phyloP scores from a whole-genome alignment of 169 alveolate genomes.

The Plasmodium ovale region DNA sequence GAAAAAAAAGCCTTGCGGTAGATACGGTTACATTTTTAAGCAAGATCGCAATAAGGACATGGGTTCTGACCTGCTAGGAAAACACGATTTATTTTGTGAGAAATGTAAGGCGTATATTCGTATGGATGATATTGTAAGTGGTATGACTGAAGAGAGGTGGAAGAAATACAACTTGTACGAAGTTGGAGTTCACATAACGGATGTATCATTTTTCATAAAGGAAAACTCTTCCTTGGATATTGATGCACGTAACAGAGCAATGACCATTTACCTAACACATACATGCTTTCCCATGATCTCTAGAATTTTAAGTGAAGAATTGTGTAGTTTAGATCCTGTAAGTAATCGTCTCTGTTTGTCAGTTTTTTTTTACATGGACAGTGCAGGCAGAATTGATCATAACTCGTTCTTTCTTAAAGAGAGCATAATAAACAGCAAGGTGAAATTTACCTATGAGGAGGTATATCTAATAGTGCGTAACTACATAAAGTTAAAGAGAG shows the following conservation, averaged over 20 bases:
- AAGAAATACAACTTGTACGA: slow-evolving; percentile 78
- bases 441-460: slow-evolving; percentile 69
- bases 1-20: background rate
- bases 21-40: slow-evolving; percentile 13
- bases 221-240: slow-evolving; percentile 93
- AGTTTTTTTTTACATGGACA: slow-evolving; percentile 69
- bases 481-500: slow-evolving; percentile 28
- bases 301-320: slow-evolving; percentile 54
- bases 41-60: slow-evolving; percentile 42
- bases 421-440: slow-evolving; percentile 56
- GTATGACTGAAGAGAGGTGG: slow-evolving; percentile 22
- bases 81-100: slow-evolving; percentile 43
- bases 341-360: slow-evolving; percentile 58
- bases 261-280: slow-evolving; percentile 93
- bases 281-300: slow-evolving; percentile 79
- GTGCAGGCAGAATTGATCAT: slow-evolving; percentile 65
- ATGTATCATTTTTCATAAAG: slow-evolving; percentile 94
- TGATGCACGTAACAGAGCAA: slow-evolving; percentile 95
- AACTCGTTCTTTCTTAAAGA: slow-evolving; percentile 60
- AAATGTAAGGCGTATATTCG: slow-evolving; percentile 36
- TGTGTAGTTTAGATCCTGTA: slow-evolving; percentile 69
- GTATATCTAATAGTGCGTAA: slow-evolving; percentile 21
- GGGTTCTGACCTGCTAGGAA: slow-evolving; percentile 2
- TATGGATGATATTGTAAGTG: slow-evolving; percentile 53
- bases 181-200: slow-evolving; percentile 98